Evolutionary conservation across 1,139 yeast species (phyloP).

Genomic region (Eremothecium sinecaudum): DNA sequence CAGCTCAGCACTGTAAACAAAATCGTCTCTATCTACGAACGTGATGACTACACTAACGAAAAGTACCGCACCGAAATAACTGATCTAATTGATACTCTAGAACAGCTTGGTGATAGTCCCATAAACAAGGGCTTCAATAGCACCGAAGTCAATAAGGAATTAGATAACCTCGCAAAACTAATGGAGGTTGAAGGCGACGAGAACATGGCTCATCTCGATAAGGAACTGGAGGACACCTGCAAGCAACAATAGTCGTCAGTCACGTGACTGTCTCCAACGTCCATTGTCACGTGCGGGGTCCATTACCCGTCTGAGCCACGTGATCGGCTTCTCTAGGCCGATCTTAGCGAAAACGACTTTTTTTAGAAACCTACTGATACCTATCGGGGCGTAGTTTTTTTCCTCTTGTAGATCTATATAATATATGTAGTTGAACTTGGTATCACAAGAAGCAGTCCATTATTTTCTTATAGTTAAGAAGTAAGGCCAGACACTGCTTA

Average conservation of each 20-base stretch:
- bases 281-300: too few relatives aligned
- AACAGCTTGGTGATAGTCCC: slow-evolving; percentile 86
- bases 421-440: too few relatives aligned
- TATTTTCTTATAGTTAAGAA: background rate
- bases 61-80: slow-evolving; percentile 48
- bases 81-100: slow-evolving; percentile 55
- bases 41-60: slow-evolving; percentile 44
- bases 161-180: slow-evolving; percentile 19
- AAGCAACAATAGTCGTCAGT: slow-evolving; percentile 20
- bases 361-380: too few relatives aligned
- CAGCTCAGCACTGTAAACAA: slow-evolving; percentile 48
- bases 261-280: slow-evolving; percentile 2
- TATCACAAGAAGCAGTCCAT: too few relatives aligned
- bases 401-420: too few relatives aligned
- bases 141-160: slow-evolving; percentile 12
- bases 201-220: slow-evolving; percentile 34
- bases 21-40: slow-evolving; percentile 51
- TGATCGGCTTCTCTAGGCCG: slow-evolving; percentile 1
- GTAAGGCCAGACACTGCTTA: too few relatives aligned
- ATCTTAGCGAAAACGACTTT: too few relatives aligned
- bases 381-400: too few relatives aligned
- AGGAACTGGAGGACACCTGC: slow-evolving; percentile 36
- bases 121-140: slow-evolving; percentile 26
- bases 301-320: too few relatives aligned
- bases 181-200: slow-evolving; percentile 33